These are phyloP conservation scores for Ogataea paraovalis DNA, from an alignment of 805 yeast genomes.

Conservation along the genomic window DNA sequence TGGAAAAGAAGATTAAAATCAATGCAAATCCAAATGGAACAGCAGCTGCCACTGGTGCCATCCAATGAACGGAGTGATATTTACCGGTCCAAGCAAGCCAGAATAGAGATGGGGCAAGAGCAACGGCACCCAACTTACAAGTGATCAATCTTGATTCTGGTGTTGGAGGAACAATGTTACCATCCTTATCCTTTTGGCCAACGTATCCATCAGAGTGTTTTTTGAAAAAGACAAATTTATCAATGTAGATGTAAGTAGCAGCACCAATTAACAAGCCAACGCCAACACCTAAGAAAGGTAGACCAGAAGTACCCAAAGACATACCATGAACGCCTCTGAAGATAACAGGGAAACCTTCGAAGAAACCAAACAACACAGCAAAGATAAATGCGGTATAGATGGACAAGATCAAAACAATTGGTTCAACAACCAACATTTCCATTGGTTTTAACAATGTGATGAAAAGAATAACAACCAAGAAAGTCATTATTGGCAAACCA, in stretches of 20 bases:
- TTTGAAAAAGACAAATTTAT: conserved; percentile 47
- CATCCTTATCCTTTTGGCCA: conserved; percentile 51
- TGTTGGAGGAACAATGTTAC: conserved; percentile 47
- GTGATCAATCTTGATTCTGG: conserved; percentile 61
- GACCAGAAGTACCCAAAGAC: conserved; percentile 59
- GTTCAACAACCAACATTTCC: conserved; percentile 67
- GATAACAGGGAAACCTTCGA: conserved; percentile 74
- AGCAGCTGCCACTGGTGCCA: conserved; percentile 73
- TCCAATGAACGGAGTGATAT: conserved; percentile 56
- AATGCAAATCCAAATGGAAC: conserved; percentile 75
- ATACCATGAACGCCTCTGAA: conserved; percentile 61
- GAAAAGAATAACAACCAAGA: conserved; percentile 42
- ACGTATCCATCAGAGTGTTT: conserved; percentile 59
- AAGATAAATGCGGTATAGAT: conserved; percentile 70
- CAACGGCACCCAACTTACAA: conserved; percentile 64
- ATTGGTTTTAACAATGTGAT: conserved; percentile 59
- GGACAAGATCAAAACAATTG: conserved; percentile 68
- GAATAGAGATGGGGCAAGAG: conserved; percentile 64
- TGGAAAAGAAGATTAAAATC: conserved; percentile 65
- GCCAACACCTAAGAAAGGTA: conserved; percentile 70
- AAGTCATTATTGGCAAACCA: conserved; percentile 32
- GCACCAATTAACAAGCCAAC: conserved; percentile 61
- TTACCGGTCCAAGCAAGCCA: conserved; percentile 83
- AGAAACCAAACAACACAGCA: conserved; percentile 75
- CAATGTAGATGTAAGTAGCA: conserved; percentile 44